Base-by-base conservation (phyloP, 495 filamentous ascomycete genomes). In the Hypoxylon intermedium region DNA sequence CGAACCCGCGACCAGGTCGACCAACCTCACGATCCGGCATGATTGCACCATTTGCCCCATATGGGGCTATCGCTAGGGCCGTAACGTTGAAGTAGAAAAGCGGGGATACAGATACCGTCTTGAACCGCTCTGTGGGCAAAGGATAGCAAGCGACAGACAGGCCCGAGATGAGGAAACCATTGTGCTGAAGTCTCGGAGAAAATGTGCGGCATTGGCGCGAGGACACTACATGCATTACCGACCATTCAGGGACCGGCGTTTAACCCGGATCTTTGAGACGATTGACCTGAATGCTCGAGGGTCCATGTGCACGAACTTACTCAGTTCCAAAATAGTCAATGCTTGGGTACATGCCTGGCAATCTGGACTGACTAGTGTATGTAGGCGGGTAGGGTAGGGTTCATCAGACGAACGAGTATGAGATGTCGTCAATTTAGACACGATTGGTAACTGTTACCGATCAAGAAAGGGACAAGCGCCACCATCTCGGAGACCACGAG, bases 21-120 rank as follows among this genome's bases (percentile, higher is more conserved):
- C 52, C 52, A 57, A 33, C 56, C 62, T 65, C 52, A 51, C 55
- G 47, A 21, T 19, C 21, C 55, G 51, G 54, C 56, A 46, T 53
- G 41, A 65, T 65, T 52, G 62, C 62, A 65, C 62, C 62, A 16
- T 59, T 45, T 64, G 62, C 51, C 52, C 62, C 62, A 37, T 60
- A 56, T 40, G 56, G 62, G 59, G 56, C 56, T 65, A 59, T 26
- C 41, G 57, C 53, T 65, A 65, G 62, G 62, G 56, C 62, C 62
- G 62, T 56, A 65, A 65, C 62, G 56, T 52, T 55, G 51, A 53
- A 12, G 46, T 46, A 30, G 45, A 52, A 65, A 65, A 65, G 62
- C 62, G 62, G 62, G 57, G 51, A 53, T 20, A 45, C 51, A 56
- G 54, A 50, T 59, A 59, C 57, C 49, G 60, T 64, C 60, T 54